Base-by-base conservation (phyloP, 805 yeast genomes). In the Kodamaea neixiangensis region DNA sequence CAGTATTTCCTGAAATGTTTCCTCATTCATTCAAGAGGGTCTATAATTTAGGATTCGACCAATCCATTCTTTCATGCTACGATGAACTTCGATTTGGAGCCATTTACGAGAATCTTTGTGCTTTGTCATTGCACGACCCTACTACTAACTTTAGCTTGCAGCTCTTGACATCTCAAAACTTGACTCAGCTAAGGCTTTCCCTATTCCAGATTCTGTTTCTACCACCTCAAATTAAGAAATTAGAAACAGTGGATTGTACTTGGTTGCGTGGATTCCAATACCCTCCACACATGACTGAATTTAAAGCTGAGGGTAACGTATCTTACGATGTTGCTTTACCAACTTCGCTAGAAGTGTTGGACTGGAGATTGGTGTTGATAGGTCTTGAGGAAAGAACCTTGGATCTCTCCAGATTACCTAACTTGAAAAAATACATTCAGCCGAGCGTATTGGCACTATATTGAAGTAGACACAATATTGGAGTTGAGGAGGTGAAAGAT, bases 341-440 rank as follows among this genome's bases (percentile, higher is more conserved):
- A 5, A 25, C 3, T 9, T 9, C 31, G 10, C 3, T 25, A 25
- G 31, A 25, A 13, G 31, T 5, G 31, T 25, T 25, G 31, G 31
- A 25, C 10, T 25, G 7, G 5, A 7, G 10, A 25, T 3, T 3
- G 10, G 31, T 25, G 31, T 25, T 25, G 31, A 5, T 7, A 61
- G 69, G 70, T 39, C 67, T 73, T 49, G 67, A 66, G 33, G 73
- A 68, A 10, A 77, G 72, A n/a, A n/a, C n/a, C 56, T 58, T 73
- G 54, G 54, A 51, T 10, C 52, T 25, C 10, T 25, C 31, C 11
- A 10, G 11, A 49, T 15, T 62, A 73, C 45, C 71, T 72, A 5
- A 69, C 3, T 9, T 25, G 31, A 25, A 7, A 13, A 25, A 25
- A 3, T 25, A 25, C 10, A 25, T 25, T 25, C 3, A 25, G 10